Evolutionary conservation across 176 grass and related monocot species (phyloP), one percentile per base, ranked within the genome.

Genomic region (Themeda triandra): DNA sequence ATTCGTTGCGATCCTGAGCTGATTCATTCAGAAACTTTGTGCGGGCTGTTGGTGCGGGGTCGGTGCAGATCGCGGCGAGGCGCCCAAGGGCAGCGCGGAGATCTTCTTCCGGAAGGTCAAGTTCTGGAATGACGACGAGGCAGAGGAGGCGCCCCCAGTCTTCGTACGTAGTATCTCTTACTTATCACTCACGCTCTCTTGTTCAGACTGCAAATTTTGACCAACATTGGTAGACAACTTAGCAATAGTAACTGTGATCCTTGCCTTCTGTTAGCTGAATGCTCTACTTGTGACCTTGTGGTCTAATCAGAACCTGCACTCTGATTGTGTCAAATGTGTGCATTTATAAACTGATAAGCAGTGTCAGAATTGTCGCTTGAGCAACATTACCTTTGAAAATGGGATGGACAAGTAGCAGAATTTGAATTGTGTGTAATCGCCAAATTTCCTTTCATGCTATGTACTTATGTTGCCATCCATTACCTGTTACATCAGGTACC

Each of bases 51-150:
- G 2, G 6, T 42, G 37, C 4, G 45, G 25, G 14, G 19, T 10
- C 17, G 7, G 18, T 77, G 68, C 86, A 99, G 96, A 99, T 94
- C 93, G 96, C 42, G 93, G 93, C 69, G 93, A 99, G 86, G 96
- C 96, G 77, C 89, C 87, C 31, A 99, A 99, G 86, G 96, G 93
- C 48, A 99, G 96, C 86, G 93, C 96, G 36, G 96, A 99, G 91
- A 99, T 99, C 89, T 99, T 99, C 80, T 99, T 99, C 76, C 89
- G 96, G 39, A 99, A 99, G 92, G 96, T 99, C 60, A 99, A 99
- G 86, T 99, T 99, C 91, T 99, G 96, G 96, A 99, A 99, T 49
- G 93, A 94, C 48, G 96, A 99, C 44, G 96, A 99, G 92, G 89
- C 88, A 63, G 96, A 94, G 91, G 93, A 99, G 87, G 96, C 96